A percentile compares a stretch with the other conserved stretches of the same genome.
Conservation (phyloP, 768 basidiomycete genomes). For the Russula foetens region DNA sequence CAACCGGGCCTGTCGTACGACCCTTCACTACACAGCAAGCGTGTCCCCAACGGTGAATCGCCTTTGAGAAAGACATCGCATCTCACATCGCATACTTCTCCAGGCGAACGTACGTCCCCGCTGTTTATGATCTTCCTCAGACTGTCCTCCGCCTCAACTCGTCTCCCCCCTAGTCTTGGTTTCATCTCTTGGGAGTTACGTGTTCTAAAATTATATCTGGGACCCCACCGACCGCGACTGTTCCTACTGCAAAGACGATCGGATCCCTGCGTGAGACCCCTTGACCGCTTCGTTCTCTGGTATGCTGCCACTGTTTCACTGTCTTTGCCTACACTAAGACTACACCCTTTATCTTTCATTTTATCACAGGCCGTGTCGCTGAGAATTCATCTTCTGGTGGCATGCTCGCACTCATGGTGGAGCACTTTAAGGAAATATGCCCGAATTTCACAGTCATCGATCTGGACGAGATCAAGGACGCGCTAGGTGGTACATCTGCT, state of each 20-base stretch:
- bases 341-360: not conserved
- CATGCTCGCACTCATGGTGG: slow-evolving; percentile 30
- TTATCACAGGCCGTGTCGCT: slow-evolving; percentile 32
- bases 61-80: too few species aligned
- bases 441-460: slow-evolving; percentile 30
- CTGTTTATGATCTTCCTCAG: too few species aligned
- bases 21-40: too few species aligned
- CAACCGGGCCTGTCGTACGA: slow-evolving; percentile 7
- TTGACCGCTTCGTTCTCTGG: slow-evolving; percentile 46
- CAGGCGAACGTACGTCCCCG: slow-evolving; percentile 42
- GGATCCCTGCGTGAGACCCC: slow-evolving; percentile 47
- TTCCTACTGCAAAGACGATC: slow-evolving; percentile 38
- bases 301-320: too few species aligned
- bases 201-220: slow-evolving; percentile 57
- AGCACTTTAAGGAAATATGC: slow-evolving; percentile 36
- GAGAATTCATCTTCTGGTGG: slow-evolving; percentile 32
- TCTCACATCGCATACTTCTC: slow-evolving; percentile 40
- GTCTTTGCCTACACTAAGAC: too few species aligned
- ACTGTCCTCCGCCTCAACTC: too few species aligned
- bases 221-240: slow-evolving; percentile 30
- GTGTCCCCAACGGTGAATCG: too few species aligned
- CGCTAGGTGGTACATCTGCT: slow-evolving; percentile 24
- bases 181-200: slow-evolving; percentile 27
- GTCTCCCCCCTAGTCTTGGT: too few species aligned
- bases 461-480: slow-evolving; percentile 25